phyloP scores from a whole-genome alignment of 2,329 filamentous ascomycete species.

The Penicillium thymicola region DNA sequence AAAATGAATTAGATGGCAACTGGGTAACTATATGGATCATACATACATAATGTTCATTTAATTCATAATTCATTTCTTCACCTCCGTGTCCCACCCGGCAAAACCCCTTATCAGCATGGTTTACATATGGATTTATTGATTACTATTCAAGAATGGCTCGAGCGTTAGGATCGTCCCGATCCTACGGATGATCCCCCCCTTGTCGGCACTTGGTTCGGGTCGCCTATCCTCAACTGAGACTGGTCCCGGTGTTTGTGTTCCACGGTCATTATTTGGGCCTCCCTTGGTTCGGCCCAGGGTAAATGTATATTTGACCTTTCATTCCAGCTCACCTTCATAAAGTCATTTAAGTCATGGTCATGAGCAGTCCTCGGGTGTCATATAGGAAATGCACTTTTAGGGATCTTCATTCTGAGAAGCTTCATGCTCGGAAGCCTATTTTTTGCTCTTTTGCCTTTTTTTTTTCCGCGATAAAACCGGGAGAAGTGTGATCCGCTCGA shows the following conservation, averaged over 20 bases:
- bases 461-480: background rate
- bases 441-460: background rate
- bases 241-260: slow-evolving; percentile 2
- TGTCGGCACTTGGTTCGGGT: slow-evolving; percentile 10
- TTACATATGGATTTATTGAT: background rate
- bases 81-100: background rate
- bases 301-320: slow-evolving; percentile 3
- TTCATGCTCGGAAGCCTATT: background rate
- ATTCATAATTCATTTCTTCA: background rate
- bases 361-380: background rate
- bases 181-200: slow-evolving; percentile 7
- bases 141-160: slow-evolving; percentile 2
- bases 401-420: background rate
- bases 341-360: background rate
- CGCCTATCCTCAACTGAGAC: slow-evolving; percentile 3
- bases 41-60: background rate
- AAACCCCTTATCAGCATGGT: background rate
- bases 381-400: background rate
- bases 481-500: background rate
- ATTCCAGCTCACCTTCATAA: background rate
- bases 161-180: slow-evolving; percentile 9
- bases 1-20: background rate
- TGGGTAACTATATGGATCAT: background rate
- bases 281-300: slow-evolving; percentile 2
- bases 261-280: slow-evolving; percentile 1